Evolutionary conservation across 2,329 filamentous ascomycete species (phyloP).

Genomic region (Colletotrichum gigasporum): DNA sequence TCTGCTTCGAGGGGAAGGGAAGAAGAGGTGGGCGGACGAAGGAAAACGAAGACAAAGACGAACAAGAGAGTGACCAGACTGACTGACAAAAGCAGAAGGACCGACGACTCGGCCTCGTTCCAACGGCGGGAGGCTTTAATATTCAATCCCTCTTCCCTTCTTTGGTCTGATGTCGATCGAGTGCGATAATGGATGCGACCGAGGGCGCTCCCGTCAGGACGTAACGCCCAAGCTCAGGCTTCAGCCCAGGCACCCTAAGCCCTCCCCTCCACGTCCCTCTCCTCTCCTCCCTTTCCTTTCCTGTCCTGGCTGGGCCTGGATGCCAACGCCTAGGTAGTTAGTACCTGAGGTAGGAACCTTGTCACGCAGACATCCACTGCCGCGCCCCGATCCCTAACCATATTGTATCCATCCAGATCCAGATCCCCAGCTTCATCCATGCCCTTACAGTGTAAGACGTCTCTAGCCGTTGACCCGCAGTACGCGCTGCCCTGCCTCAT

Average conservation of each 20-base stretch:
- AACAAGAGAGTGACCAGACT: conserved; percentile 31
- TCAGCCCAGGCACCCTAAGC: background rate
- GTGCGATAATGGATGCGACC: conserved; percentile 16
- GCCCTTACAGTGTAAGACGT: background rate
- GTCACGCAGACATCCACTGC: no score
- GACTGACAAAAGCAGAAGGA: conserved; percentile 12
- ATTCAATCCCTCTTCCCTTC: background rate
- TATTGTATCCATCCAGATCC: background rate
- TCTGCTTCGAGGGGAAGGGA: conserved; percentile 46
- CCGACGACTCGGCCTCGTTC: background rate
- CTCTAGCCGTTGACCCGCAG: background rate
- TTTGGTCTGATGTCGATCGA: conserved; percentile 23
- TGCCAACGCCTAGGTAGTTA: no score
- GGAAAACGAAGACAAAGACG: conserved; percentile 5
- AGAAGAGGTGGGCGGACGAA: conserved; percentile 12
- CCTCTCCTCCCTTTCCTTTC: background rate
- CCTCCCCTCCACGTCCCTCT: background rate
- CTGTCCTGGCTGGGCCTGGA: no score
- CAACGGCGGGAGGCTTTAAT: conserved; percentile 20
- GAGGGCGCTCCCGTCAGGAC: conserved; percentile 9
- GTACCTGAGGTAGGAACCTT: no score
- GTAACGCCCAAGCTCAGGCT: conserved; percentile 6
- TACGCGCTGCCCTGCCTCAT: background rate
- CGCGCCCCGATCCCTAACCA: background rate
- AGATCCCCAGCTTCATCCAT: background rate